Base-by-base conservation (phyloP, 176 grass and related monocot species). In the Metroxylon sagu region DNA sequence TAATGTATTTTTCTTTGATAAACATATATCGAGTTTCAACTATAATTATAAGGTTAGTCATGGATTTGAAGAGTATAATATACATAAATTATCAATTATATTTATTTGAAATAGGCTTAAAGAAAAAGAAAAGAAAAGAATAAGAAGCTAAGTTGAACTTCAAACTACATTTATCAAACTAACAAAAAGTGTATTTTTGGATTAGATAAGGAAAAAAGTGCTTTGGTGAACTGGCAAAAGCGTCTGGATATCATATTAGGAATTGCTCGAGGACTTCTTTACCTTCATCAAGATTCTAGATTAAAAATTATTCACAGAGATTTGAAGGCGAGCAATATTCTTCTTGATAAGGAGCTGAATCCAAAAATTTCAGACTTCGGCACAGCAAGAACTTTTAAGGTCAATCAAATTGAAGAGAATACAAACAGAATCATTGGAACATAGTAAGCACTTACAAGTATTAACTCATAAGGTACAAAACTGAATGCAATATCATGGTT, bases 321-420 rank as follows among this genome's bases (percentile, higher is more conserved):
- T 74, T 66, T 90, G 62, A 91, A 91, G 83, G 83, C 83, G 15
- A 87, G 76, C 59, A 91, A 87, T 59, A 72, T 91, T 77, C 70
- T 91, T 61, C 53, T 91, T 26, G 88, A 91, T 31, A 48, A 54
- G 16, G 30, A 86, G 54, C 80, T 83, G 63, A 80, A 53, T 69
- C 79, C 88, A 2, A 92, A 92, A 67, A 83, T 92, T 61, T 73
- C 83, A 10, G 88, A 92, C 21, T 92, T 92, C 1, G 83, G 88
- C 14, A 29, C 86, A 43, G 88, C 83, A 64, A 69, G 76, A 51
- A 51, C 83, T 35, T 83, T 87, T 66, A 73, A 54, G 53, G 76
- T 65, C 16, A 79, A 92, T 72, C 71, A 83, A 62, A 68, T 65
- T 14, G 26, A 4, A 15, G 69, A 75, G 25, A 10, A 82, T 25